Base-by-base conservation (phyloP, 768 basidiomycete species). In the Rhodotorula toruloides region DNA sequence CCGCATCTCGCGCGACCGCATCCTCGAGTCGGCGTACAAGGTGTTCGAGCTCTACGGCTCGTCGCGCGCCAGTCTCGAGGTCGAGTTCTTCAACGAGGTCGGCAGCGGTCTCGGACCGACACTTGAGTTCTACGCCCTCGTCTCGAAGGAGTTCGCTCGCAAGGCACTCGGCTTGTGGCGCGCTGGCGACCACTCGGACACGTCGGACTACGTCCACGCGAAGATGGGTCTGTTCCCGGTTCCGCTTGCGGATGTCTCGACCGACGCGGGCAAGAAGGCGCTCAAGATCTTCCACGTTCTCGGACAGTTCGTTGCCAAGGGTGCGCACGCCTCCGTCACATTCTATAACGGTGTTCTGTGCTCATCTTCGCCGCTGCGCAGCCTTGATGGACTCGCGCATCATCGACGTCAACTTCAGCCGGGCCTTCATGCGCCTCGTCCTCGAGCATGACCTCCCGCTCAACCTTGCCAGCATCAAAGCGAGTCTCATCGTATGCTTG, bases 51-150 rank as follows among this genome's bases (percentile, higher is more conserved):
- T 81, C 16, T 99, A 97, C 73, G 96, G 96, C 2, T 90, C 90
- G 0, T 91, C 90, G 4, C 89, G 88, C 8, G 91, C 91, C 1
- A 85, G 97, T 29, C 83, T 99, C 47, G 96, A 99, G 77, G 91
- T 98, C 56, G 93, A 99, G 79, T 98, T 97, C 79, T 97, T 97
- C 74, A 91, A 96, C 75, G 96, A 99, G 81, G 93, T 97, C 54
- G 96, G 96, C 27, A 98, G 94, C 13, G 96, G 96, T 27, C 81
- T 99, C 17, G 96, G 96, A 5, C 96, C 96, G 12, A 98, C 96
- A 32, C 82, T 98, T 31, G 96, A 99, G 79, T 99, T 99, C 79
- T 99, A 98, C 77, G 89, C 93, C n/a, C 79, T 98, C 55, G 96
- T 92, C 13, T 94, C 90, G 48, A 89, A 87, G 74, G 96, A 97